Evolutionary conservation across 2,329 filamentous ascomycete species (phyloP), one percentile per base, ranked within the genome.

Genomic region (Fusarium chaquense): DNA sequence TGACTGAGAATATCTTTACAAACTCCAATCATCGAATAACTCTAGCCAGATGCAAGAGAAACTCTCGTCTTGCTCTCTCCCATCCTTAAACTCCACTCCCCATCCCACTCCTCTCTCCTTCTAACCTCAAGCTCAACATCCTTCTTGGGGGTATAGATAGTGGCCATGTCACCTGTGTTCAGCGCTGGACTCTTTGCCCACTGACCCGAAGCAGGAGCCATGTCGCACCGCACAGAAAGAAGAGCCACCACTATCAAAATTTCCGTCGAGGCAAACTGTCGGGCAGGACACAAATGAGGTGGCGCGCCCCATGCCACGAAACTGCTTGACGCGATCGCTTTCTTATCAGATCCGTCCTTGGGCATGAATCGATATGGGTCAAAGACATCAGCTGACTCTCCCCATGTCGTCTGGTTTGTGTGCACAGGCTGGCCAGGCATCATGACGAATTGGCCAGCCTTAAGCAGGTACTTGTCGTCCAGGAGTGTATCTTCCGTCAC

Each of bases 401-500:
- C 80, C 80, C 80, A 82, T 11, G 78, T 71, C 0, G 55, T 40
- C 1, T 72, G 67, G 57, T 77, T 77, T 6, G 73, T 72, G 58
- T 79, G 75, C 2, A 77, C 69, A 1, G 79, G 66, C 6, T 73
- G 56, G 3, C 72, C 75, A 0, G 81, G 81, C 64, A 83, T 78
- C 54, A 78, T 75, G 0, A 82, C 43, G 13, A 75, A 73, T 16
- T 74, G 73, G 0, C 81, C 81, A 7, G 71, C 73, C 60, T 79
- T 80, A 16, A 83, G 70, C 3, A 82, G 65, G 20, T 79, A 79
- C 28, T 72, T 70, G 3, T 71, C 74, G 12, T 78, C 77, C 3
- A 83, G 59, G 0, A 79, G 26, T 0, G 75, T 78, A 26, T 83
- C 81, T 6, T 76, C 59, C 4, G 68, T 70, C 0, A 82, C 75